phyloP scores from a whole-genome alignment of 2,329 filamentous ascomycete genomes.

The Sporothrix luriei region DNA sequence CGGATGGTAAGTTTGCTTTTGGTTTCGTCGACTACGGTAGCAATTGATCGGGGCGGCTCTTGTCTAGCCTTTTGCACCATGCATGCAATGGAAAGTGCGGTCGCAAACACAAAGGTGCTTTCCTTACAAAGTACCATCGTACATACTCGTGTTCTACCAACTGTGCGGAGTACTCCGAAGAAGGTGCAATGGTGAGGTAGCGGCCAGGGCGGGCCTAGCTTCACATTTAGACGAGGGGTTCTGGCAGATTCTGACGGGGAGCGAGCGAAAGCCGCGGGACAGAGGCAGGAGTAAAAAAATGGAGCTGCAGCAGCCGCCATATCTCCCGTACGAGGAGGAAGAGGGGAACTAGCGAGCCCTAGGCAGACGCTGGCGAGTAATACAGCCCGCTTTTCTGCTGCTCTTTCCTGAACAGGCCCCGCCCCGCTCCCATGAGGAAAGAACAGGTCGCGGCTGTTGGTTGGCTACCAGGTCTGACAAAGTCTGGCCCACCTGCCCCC shows the following conservation, averaged over 20 bases:
- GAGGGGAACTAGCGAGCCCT: neutral
- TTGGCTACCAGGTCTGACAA: neutral
- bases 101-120: neutral
- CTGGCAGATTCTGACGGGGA: conserved; percentile 23
- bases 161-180: neutral
- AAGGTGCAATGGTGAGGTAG: conserved; percentile 7
- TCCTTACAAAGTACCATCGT: neutral
- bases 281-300: neutral
- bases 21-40: neutral
- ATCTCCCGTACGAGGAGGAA: neutral
- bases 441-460: neutral
- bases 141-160: neutral
- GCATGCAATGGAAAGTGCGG: neutral
- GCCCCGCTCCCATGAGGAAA: neutral
- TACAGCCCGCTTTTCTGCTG: neutral
- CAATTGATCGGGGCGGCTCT: neutral
- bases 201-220: neutral
- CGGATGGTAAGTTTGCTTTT: conserved; percentile 12
- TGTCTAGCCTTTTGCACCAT: neutral
- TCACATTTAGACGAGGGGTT: conserved; percentile 20
- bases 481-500: neutral
- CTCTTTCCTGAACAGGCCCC: neutral
- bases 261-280: conserved; percentile 8
- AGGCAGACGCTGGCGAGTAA: neutral
- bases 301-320: conserved; percentile 7